Evolutionary conservation across 371 early-diverging fungal genomes (phyloP), one percentile per base, ranked within the genome.

Genomic region (Dinochytrium kinnereticum): DNA sequence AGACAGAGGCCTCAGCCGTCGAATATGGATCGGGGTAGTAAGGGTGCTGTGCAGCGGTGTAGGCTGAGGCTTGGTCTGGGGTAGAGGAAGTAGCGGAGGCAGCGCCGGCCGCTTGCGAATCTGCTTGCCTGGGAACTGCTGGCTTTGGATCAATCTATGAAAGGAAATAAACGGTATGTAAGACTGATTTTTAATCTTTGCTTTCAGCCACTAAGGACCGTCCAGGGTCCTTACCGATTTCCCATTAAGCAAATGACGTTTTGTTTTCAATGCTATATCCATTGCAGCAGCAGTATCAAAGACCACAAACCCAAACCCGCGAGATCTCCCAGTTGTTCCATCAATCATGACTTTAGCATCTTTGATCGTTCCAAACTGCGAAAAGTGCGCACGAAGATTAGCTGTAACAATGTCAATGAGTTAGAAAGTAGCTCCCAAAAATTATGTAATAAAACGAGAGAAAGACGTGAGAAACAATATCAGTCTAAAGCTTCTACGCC

Each of bases 281-380:
- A 19, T n/a, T n/a, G 40, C 17, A 30, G 44, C 19, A 13, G 36
- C 76, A 37, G 89, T 91, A 34, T 92, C 93, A 76, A 94, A 92
- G 57, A 86, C 88, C 51, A 93, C 88, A 77, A 92, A 93, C 15
- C 93, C 93, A 74, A 91, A 92, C 10, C 92, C 91, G 61, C 91
- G 88, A 51, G 89, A 87, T 71, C 88, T 85, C 59, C 91, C 90
- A 2, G 94, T 92, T 64, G 84, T 80, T n/a, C 87, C 89, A 76
- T 96, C 96, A 68, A 91, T 88, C 94, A 96, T 94, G 30, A 96
- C 88, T 38, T 91, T 87, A 79, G 92, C 91, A 68, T 94, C 93
- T 28, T 85, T 74, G 64, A 85, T 75, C 50, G 64, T 69, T 2
- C 82, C 84, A 40, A 81, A 91, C 76, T 89, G 89, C 19, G 82